Base-by-base conservation (phyloP, 78 protist genomes). In the Speleostelium caveatum region DNA sequence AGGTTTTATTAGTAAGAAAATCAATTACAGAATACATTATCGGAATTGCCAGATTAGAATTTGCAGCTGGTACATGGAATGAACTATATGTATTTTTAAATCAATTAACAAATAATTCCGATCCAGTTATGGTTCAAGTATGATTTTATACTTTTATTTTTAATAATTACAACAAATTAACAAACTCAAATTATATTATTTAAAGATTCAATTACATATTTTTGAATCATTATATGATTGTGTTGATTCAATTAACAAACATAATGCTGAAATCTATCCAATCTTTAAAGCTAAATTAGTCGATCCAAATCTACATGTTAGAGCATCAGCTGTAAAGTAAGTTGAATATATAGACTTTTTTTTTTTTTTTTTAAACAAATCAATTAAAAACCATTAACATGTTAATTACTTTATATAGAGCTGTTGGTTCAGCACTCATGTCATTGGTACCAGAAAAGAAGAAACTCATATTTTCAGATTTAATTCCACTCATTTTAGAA, bases 61-160 rank as follows among this genome's bases (percentile, higher is more conserved):
- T 85, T n/a, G 69, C 95, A 35, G 22, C 72, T 14, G 93, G 79
- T 22, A 63, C 62, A 6, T 92, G 95, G 95, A 42, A 36, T 19
- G 83, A 72, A 26, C 73, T 92, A 61, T 58, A 61, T 14, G 71
- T 73, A 8, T 92, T 92, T 41, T 32, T 92, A 2, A 8, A 36
- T 5, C 51, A 41, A 36, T 26, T 75, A 28, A 28, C 85, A 6
- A 26, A 60, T 26, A 8, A 24, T n/a, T 71, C 51, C 0, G 63
- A 80, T 33, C 24, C 83, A 17, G 33, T 42, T 32, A 16, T 28
- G 14, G 51, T 87, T 35, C 86, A 89, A 75, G 67, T 75, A 73
- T 10, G 36, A 49, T 17, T 49, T 12, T n/a, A 21, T 38, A 0
- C 30, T 39, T 45, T 3, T 73, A 35, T 21, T 22, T 22, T 12